A percentile compares a stretch with the other conserved stretches of the same genome.
Conservation (phyloP, 768 basidiomycete species). For the Auricularia sp. region DNA sequence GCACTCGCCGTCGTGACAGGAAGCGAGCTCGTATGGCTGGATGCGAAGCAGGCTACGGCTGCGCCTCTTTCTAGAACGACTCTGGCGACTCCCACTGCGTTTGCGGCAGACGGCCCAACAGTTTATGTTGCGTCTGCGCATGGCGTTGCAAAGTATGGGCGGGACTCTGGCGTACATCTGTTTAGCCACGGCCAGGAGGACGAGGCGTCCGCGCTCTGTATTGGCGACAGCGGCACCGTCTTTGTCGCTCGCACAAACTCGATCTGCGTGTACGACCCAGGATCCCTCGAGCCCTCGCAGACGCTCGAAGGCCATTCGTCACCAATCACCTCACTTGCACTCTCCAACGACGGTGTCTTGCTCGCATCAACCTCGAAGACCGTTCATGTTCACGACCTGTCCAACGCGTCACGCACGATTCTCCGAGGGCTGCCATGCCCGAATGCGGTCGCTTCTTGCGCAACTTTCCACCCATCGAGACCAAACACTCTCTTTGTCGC, state of each 20-base stretch:
- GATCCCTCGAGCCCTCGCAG: conserved; percentile 15
- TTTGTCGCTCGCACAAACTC: neutral
- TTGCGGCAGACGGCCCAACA: neutral
- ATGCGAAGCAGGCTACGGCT: neutral
- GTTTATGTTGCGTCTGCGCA: neutral
- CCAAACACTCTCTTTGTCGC: conserved; percentile 37
- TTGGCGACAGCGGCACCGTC: neutral
- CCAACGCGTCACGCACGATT: conserved; percentile 39
- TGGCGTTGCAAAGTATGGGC: neutral
- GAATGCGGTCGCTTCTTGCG: conserved; percentile 35
- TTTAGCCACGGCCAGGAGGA: neutral
- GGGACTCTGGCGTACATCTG: neutral
- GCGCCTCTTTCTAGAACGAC: neutral
- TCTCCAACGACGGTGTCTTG: conserved; percentile 47
- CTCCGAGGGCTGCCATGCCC: conserved; percentile 42
- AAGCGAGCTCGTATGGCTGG: neutral
- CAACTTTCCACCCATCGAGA: conserved; percentile 47
- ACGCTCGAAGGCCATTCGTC: conserved; percentile 44
- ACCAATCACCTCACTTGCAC: conserved; percentile 40
- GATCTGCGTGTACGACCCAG: neutral
- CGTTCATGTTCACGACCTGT: conserved; percentile 51
- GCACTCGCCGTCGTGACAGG: neutral
- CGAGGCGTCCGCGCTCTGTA: neutral
- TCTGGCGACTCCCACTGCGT: neutral
- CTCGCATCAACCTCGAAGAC: conserved; percentile 42